Conservation (phyloP, 257 asterid genomes). For the Craterostigma plantagineum region DNA sequence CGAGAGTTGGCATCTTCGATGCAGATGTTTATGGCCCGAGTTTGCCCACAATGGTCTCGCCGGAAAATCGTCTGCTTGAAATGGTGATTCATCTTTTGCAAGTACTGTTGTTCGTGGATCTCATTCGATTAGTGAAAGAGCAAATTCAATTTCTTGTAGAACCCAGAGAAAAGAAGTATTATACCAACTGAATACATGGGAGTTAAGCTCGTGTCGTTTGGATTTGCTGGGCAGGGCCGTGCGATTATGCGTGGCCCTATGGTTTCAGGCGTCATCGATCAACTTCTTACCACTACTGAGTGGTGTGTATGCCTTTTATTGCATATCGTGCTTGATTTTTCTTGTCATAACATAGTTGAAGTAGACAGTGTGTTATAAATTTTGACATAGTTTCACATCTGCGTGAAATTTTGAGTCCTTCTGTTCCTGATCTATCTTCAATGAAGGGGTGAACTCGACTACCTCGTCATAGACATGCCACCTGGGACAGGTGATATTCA, state of each 20-base stretch:
- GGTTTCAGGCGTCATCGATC: slow-evolving; percentile 91
- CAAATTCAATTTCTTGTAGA: slow-evolving; percentile 20
- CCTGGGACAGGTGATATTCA: slow-evolving; percentile 99
- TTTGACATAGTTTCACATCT: too few species aligned
- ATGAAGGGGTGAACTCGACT: slow-evolving; percentile 93
- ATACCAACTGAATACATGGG: slow-evolving; percentile 97
- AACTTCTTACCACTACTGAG: slow-evolving; percentile 81
- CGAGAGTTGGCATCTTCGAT: slow-evolving; percentile 94
- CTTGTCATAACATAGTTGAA: too few species aligned
- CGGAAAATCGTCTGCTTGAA: slow-evolving; percentile 80
- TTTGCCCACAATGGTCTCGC: slow-evolving; percentile 98
- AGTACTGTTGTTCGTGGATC: not conserved
- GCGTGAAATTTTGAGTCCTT: slow-evolving; percentile 8
- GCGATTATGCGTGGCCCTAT: slow-evolving; percentile 99
- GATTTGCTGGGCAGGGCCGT: slow-evolving; percentile 99
- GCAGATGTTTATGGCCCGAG: slow-evolving; percentile 99
- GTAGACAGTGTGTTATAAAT: not conserved
- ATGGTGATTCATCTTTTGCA: slow-evolving; percentile 45
- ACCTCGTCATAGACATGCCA: slow-evolving; percentile 91
- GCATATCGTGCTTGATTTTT: too few species aligned
- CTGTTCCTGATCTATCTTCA: slow-evolving; percentile 9
- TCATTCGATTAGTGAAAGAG: too few species aligned
- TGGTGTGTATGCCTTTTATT: too few species aligned
- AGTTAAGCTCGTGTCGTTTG: slow-evolving; percentile 84
- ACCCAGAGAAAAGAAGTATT: slow-evolving; percentile 77